A percentile compares a stretch with the other conserved stretches of the same genome.
These are phyloP conservation scores for Schizophyllum commune DNA, from an alignment of 1,284 basidiomycete species.

Conservation along the genomic window DNA sequence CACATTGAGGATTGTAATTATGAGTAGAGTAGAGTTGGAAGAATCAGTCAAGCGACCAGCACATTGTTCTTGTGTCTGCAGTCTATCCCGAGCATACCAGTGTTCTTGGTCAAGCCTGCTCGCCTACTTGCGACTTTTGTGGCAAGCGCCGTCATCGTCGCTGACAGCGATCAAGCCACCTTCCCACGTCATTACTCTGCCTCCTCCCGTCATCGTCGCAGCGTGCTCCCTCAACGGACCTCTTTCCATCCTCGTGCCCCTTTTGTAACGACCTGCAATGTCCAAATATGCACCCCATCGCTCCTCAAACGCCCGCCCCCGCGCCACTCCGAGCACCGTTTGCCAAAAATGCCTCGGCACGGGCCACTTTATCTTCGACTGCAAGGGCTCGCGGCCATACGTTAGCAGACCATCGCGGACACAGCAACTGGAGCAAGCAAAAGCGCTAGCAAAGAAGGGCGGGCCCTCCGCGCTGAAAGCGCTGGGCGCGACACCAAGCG, in stretches of 20 bases:
- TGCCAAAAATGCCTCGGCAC: conserved; percentile 73
- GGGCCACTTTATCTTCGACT: conserved; percentile 76
- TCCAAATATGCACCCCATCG: conserved; percentile 76
- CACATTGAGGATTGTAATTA: neutral
- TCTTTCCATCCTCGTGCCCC: too few species aligned
- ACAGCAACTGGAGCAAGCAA: conserved; percentile 67
- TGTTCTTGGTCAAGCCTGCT: too few species aligned
- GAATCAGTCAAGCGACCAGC: too few species aligned
- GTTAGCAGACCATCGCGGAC: conserved; percentile 72
- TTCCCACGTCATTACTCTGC: too few species aligned
- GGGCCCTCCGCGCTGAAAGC: too few species aligned
- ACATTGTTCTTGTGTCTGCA: too few species aligned
- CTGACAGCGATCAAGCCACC: too few species aligned
- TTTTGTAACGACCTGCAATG: conserved; percentile 30
- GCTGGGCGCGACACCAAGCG: conserved; percentile 52
- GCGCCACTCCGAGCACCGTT: conserved; percentile 53
- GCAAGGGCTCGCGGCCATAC: conserved; percentile 66
- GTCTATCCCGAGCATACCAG: too few species aligned
- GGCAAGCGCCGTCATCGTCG: too few species aligned
- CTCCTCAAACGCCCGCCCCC: conserved; percentile 48
- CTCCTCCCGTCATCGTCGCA: too few species aligned
- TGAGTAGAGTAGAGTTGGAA: neutral
- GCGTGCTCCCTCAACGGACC: too few species aligned
- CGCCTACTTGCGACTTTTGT: too few species aligned
- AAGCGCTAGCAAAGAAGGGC: conserved; percentile 51